These are phyloP conservation scores for Meyerozyma sp. DNA, from an alignment of 1,139 yeast genomes.

Conservation along the genomic window DNA sequence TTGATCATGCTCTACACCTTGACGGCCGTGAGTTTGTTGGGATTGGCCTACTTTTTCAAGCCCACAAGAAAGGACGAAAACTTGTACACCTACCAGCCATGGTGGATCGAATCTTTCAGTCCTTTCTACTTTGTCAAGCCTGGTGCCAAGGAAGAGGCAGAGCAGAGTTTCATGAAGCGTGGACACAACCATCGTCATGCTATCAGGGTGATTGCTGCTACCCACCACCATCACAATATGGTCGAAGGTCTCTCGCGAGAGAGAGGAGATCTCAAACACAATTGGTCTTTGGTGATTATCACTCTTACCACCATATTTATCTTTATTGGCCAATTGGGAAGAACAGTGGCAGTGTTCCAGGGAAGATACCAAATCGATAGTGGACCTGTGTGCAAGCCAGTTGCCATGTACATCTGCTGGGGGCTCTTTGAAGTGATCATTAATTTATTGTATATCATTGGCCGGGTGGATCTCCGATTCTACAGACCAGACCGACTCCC, in stretches of 20 bases:
- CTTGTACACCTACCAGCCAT: slow-evolving; percentile 6
- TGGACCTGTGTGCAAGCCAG: neutral
- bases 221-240: slow-evolving; percentile 5
- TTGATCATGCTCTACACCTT: slow-evolving; percentile 2
- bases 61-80: slow-evolving; percentile 6
- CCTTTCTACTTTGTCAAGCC: slow-evolving; percentile 4
- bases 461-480: slow-evolving; percentile 6
- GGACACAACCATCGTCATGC: slow-evolving; percentile 6
- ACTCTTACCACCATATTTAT: slow-evolving; percentile 2
- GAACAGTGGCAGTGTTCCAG: slow-evolving; percentile 4
- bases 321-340: slow-evolving; percentile 2
- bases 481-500: slow-evolving; percentile 6
- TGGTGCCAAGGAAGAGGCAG: slow-evolving; percentile 5
- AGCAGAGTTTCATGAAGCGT: slow-evolving; percentile 5
- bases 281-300: slow-evolving; percentile 3
- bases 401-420: slow-evolving; percentile 5
- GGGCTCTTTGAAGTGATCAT: slow-evolving; percentile 5
- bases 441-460: slow-evolving; percentile 3
- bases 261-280: slow-evolving; percentile 5
- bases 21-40: slow-evolving; percentile 2
- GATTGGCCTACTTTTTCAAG: slow-evolving; percentile 4
- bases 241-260: slow-evolving; percentile 5
- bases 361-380: neutral
- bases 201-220: slow-evolving; percentile 6
- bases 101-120: slow-evolving; percentile 6